Evolutionary conservation across 441 rosid genomes (phyloP), one percentile per base, ranked within the genome.

Genomic region (Gossypium aridum): DNA sequence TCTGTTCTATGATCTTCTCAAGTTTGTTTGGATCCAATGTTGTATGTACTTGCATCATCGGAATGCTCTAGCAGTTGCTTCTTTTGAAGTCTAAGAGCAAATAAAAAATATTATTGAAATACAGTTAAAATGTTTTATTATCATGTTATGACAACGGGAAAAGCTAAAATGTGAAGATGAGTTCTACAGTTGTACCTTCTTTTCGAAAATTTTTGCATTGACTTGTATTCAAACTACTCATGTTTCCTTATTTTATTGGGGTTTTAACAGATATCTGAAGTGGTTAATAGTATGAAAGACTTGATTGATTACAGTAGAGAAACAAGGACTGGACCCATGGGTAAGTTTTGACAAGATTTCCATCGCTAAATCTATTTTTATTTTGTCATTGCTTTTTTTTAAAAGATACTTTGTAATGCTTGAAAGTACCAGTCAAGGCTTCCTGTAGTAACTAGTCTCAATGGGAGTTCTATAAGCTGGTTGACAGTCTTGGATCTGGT

Each of bases 261-360:
- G 3, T 49, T 68, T 79, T 49, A 82, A 86, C 92, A 96, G 99
- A 96, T 96, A 85, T 93, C 99, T 59, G 99, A 96, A 86, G 98
- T 96, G 77, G 98, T 93, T 72, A 93, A 96, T 79, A 92, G 97
- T 73, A 96, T 96, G 99, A 96, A 96, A 79, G 99, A 96, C 84
- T 85, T 96, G 86, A 96, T 96, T 84, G 99, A 93, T 85, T 92
- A 90, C 81, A 93, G 98, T 83, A 86, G 90, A 76, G 92, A 90
- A 86, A 92, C 94, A 20, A 84, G 88, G 73, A 89, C 88, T 16
- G 98, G 99, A 77, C 99, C 99, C 17, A 92, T 93, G 84, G 99
- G 99, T 96, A 86, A 86, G 94, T 78, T 67, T 77, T 45, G 26
- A 43, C 12, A 12, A 51, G 39, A 13, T 73, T 71, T 68, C 23